Evolutionary conservation across 805 yeast genomes (phyloP), one percentile per base, ranked within the genome.

Genomic region (Saturnispora serradocipensis): DNA sequence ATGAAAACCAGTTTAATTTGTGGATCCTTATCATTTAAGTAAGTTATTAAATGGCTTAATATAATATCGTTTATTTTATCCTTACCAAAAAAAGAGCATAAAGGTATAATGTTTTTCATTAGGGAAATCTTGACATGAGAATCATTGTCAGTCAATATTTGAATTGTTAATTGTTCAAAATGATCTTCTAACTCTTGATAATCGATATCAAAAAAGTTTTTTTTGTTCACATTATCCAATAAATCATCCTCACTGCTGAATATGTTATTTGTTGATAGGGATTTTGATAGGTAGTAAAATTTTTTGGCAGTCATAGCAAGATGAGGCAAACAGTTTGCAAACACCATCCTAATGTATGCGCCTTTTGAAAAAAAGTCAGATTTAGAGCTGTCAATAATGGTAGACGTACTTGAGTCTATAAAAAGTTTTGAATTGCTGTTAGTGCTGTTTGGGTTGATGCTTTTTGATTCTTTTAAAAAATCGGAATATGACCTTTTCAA

Each of bases 31-130:
- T 90, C 97, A 65, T 93, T 93, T 56, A 93, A 68, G 61, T 89
- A 93, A 0, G 98, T 90, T 43, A 93, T 90, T 51, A 90, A 70
- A 69, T 93, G 98, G 44, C 96, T 89, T 45, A 93, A 68, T 22
- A 93, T 81, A 40, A 93, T 72, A 63, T 93, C 98, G 61, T 87
- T 90, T 0, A 97, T 85, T 58, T 82, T 86, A 50, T 88, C 95
- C 51, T 84, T 81, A 0, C 97, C 97, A 62, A 93, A 82, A 53
- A 85, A 86, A 9, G 82, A 73, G 59, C 97, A 88, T 3, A 93
- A 65, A 0, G 89, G 86, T 7, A 85, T 70, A n/a, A 90, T 83
- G 54, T 86, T 80, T 43, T 75, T 69, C 45, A 93, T 70, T 8
- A 93, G 67, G 0, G 93, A 75, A 38, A 86, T 76, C 53, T 85